Conservation (phyloP, 371 early-diverging fungal species). For the Mortierella sp. region DNA sequence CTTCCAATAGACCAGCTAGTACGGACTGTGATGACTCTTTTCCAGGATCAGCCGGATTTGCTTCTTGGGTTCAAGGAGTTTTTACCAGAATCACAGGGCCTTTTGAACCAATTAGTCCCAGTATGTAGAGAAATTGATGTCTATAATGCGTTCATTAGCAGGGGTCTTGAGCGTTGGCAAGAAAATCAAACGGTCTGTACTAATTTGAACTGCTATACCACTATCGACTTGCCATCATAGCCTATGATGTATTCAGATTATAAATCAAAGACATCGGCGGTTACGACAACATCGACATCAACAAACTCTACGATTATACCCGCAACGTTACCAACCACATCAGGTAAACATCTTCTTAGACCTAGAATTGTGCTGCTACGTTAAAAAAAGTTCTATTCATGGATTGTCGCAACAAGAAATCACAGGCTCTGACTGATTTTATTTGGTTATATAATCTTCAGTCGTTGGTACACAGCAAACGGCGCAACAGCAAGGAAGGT, state of each 20-base stretch:
- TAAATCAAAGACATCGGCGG: not conserved
- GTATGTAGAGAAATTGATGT: conserved; percentile 12
- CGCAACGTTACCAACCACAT: not conserved
- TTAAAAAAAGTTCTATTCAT: no score
- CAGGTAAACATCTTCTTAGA: not conserved
- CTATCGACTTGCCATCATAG: conserved; percentile 6
- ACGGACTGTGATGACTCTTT: conserved; percentile 54
- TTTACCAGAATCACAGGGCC: conserved; percentile 45
- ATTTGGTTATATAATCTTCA: not conserved
- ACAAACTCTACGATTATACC: conserved; percentile 4
- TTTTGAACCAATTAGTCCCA: conserved; percentile 50
- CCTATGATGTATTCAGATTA: conserved; percentile 54
- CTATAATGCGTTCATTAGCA: not conserved
- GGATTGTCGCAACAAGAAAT: no score
- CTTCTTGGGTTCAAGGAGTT: conserved; percentile 55
- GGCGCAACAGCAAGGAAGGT: conserved; percentile 12
- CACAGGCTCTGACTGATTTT: not conserved
- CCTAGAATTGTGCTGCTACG: no score
- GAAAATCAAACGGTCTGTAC: no score
- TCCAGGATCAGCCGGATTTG: conserved; percentile 55
- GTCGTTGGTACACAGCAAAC: conserved; percentile 5
- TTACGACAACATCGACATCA: not conserved
- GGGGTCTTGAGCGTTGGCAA: not conserved
- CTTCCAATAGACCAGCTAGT: conserved; percentile 48
- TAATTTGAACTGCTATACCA: not conserved